Evolutionary conservation across 768 basidiomycete genomes (phyloP), one percentile per base, ranked within the genome.

Genomic region (Rhodosporidiobolus sp.): DNA sequence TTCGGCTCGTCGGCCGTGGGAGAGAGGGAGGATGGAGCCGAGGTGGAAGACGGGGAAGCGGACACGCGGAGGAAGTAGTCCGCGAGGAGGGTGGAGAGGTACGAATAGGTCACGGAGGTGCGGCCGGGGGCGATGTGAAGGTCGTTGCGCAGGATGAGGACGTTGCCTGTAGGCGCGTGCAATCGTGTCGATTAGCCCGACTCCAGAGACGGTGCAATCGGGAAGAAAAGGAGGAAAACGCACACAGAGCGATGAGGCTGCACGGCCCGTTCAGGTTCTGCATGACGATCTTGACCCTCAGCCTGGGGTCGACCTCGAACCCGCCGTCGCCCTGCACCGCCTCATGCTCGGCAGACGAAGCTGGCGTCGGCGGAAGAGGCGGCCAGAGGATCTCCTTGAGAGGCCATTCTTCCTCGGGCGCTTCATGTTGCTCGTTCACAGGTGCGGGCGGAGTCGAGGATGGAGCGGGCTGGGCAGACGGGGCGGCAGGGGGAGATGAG

Each of bases 191-290:
- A n/a, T n/a, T n/a, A 22, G n/a, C 24, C 16, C 11, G 67, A 20
- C 16, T 53, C 7, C 20, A 11, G 6, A 48, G 45, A 43, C 35
- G 53, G n/a, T 43, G 9, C 63, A n/a, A n/a, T n/a, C 16, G 56
- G 14, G 62, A 17, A 54, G 49, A 62, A 64, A 46, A 24, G 38
- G 26, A 59, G 30, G 60, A 35, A 65, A 49, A 58, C 60, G 30
- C 78, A 90, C 91, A 93, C 69, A 93, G 90, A 35, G 92, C 92
- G 77, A 94, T 91, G 75, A 94, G 90, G 0, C 91, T 92, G 79
- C 92, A 94, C 16, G 92, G 92, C 16, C 92, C 80, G 46, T 94
- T 79, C 12, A 32, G 12, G 34, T 77, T 75, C 67, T 78, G 78
- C 24, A 63, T 67, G 2, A 78, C 50, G 61, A 78, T 67, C 58